These are phyloP conservation scores for Acarospora socialis DNA, from an alignment of 2,329 filamentous ascomycete genomes.

Conservation along the genomic window DNA sequence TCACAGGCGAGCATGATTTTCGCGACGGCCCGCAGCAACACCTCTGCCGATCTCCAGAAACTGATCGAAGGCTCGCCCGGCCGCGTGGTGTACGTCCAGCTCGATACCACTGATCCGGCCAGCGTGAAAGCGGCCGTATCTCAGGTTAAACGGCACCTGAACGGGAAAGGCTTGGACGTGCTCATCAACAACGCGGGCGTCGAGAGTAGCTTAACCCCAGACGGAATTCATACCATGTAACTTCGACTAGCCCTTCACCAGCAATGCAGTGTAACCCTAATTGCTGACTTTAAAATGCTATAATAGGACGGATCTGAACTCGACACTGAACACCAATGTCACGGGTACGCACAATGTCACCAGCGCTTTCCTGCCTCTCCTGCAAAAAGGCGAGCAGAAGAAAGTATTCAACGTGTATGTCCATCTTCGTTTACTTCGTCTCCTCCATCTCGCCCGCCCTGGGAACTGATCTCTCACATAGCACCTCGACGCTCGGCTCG, in stretches of 20 bases:
- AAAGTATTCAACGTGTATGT: slow-evolving; percentile 32
- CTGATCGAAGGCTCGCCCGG: slow-evolving; percentile 22
- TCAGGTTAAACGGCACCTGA: slow-evolving; percentile 21
- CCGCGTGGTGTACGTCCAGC: slow-evolving; percentile 23
- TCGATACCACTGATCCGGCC: slow-evolving; percentile 24
- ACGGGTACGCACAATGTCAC: slow-evolving; percentile 27
- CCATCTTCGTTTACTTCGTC: neutral
- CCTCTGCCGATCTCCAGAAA: slow-evolving; percentile 21
- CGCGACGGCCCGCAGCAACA: slow-evolving; percentile 26
- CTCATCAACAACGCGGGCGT: slow-evolving; percentile 33
- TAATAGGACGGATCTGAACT: slow-evolving; percentile 21
- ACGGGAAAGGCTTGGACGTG: slow-evolving; percentile 31
- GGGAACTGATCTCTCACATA: slow-evolving; percentile 12
- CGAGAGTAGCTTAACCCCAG: too few relatives aligned
- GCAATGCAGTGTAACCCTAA: slow-evolving; percentile 9
- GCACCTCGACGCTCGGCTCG: slow-evolving; percentile 30
- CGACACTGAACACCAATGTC: slow-evolving; percentile 30
- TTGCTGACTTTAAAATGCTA: slow-evolving; percentile 3
- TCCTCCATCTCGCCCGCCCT: slow-evolving; percentile 12
- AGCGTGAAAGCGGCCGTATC: slow-evolving; percentile 24
- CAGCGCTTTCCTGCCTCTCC: slow-evolving; percentile 25
- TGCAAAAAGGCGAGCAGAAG: slow-evolving; percentile 27
- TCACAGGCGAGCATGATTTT: slow-evolving; percentile 27
- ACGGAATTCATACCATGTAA: too few relatives aligned
- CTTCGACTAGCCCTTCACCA: neutral